Percentiles rank a stretch among this genome's conserved stretches.
Evolutionary conservation across 805 yeast species (phyloP).

Genomic region (Brettanomyces bruxellensis): DNA sequence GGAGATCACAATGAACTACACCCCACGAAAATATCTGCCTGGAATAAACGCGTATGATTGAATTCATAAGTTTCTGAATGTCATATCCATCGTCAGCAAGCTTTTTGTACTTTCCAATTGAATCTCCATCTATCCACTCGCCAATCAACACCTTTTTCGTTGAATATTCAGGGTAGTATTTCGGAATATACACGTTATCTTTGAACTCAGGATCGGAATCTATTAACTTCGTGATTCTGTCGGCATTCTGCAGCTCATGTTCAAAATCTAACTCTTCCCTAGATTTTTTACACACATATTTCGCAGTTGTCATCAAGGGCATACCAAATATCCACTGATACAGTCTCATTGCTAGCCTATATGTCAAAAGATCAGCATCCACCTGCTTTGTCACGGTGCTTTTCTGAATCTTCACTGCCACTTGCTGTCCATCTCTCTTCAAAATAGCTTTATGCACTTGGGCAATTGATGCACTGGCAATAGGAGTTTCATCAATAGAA

Average conservation of each 20-base stretch:
- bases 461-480: slow-evolving; percentile 71
- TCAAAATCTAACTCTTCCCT: slow-evolving; percentile 53
- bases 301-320: slow-evolving; percentile 49
- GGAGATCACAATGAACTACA: slow-evolving; percentile 67
- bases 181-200: slow-evolving; percentile 46
- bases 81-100: slow-evolving; percentile 33
- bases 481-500: slow-evolving; percentile 43
- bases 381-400: slow-evolving; percentile 53
- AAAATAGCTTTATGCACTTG: slow-evolving; percentile 55
- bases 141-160: slow-evolving; percentile 46
- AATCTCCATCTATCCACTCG: slow-evolving; percentile 73
- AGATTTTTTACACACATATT: slow-evolving; percentile 49
- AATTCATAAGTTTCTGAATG: slow-evolving; percentile 34
- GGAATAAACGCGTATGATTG: slow-evolving; percentile 42
- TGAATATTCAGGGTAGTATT: slow-evolving; percentile 35
- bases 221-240: slow-evolving; percentile 29
- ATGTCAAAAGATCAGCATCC: slow-evolving; percentile 51
- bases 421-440: slow-evolving; percentile 33
- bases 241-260: slow-evolving; percentile 47
- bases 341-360: slow-evolving; percentile 38
- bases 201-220: slow-evolving; percentile 31
- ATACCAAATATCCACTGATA: slow-evolving; percentile 54
- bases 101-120: slow-evolving; percentile 38
- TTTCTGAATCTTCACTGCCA: slow-evolving; percentile 64
- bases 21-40: slow-evolving; percentile 61